These are phyloP conservation scores for Pelargonium fulgidum DNA, from an alignment of 441 rosid species.

Conservation along the genomic window DNA sequence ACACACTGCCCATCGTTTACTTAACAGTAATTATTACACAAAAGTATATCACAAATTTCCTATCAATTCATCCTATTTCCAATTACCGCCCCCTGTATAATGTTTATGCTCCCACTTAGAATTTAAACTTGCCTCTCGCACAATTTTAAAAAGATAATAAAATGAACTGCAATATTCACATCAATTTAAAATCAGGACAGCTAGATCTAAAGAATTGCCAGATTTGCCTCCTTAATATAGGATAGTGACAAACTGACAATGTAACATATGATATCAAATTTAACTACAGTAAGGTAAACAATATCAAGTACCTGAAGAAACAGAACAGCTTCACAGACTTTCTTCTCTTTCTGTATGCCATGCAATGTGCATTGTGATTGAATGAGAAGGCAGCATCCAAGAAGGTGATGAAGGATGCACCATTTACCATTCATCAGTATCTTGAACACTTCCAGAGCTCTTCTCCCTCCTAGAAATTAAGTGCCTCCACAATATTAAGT, in stretches of 20 bases:
- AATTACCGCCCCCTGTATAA: not conserved
- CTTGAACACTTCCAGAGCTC: slow-evolving; percentile 67
- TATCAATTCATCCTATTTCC: not conserved
- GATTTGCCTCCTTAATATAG: slow-evolving; percentile 4
- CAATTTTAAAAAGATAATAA: not conserved
- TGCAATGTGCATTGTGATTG: slow-evolving; percentile 61
- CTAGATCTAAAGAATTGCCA: not conserved
- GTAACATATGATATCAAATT: slow-evolving; percentile 7
- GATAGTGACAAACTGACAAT: slow-evolving; percentile 3
- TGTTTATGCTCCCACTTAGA: not conserved
- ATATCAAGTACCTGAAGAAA: slow-evolving; percentile 66
- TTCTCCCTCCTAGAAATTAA: slow-evolving; percentile 62
- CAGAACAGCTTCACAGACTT: slow-evolving; percentile 74
- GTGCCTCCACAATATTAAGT: slow-evolving; percentile 67
- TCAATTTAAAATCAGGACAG: not conserved
- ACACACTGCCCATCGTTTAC: too few species aligned
- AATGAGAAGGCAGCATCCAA: slow-evolving; percentile 87
- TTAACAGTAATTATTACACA: not conserved
- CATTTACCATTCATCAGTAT: slow-evolving; percentile 64
- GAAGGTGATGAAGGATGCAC: slow-evolving; percentile 87
- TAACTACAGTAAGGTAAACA: slow-evolving; percentile 13
- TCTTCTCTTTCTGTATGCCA: slow-evolving; percentile 57
- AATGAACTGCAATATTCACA: not conserved
- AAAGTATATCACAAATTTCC: not conserved
- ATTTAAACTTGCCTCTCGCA: not conserved